Base-by-base conservation (phyloP, 352 stramenopile genomes). In the Saprolegnia diclina region DNA sequence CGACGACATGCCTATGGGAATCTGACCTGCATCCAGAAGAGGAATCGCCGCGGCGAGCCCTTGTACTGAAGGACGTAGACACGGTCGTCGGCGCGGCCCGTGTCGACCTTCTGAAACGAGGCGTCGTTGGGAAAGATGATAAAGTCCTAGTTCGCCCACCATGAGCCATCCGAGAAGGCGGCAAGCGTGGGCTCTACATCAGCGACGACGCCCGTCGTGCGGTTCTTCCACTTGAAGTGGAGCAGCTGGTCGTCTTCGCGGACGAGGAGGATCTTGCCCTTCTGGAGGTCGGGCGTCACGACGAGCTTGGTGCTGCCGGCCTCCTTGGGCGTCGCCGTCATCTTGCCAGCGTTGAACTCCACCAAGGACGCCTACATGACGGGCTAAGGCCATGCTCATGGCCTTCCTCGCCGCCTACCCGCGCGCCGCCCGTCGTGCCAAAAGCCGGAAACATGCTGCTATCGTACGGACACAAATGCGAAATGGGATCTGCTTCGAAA, bases 11-110 rank as follows among this genome's bases (percentile, higher is more conserved):
- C 55, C 42, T 9, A 37, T 24, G 19, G 37, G 16, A 67, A 6
- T 35, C 50, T 54, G 35, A 90, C 89, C 84, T 97, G 92, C 90
- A 97, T 97, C 92, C 92, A 98, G 75, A 97, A 98, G 76, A 97
- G 97, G 76, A 97, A 97, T 22, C 91, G 88, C 19, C 91, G 87
- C 9, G 83, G 84, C 65, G 84, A 95, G 74, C 91, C 93, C 74
- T 95, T 95, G 83, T 97, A 97, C 78, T 98, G 89, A 68, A 98
- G 73, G 57, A 97, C 75, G 73, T 90, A 96, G 24, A 98, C 92
- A 56, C 92, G 87, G 73, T 98, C 92, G 16, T 79, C 66, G 4
- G 80, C 71, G 22, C 85, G 82, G 24, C 91, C 91, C 5, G 92
- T 98, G 77, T 97, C 78, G 21, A 95, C 91, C 72, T 88, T 89